phyloP scores from a whole-genome alignment of 2,329 filamentous ascomycete species.

The Hypoxylon sp. region DNA sequence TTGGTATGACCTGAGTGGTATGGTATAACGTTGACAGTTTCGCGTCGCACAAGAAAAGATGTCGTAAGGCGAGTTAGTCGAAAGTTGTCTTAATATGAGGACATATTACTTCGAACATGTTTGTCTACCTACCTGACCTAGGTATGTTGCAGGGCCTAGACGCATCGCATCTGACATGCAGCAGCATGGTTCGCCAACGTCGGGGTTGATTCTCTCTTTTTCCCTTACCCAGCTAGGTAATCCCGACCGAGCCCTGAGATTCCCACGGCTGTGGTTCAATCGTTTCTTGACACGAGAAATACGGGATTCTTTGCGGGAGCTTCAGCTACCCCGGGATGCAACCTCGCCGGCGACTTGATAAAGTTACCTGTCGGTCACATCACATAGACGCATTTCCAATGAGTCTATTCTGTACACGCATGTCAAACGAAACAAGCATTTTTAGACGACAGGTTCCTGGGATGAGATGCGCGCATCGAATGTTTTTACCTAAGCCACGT shows the following conservation, averaged over 20 bases:
- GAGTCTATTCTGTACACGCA: too few relatives aligned
- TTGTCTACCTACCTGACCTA: neutral
- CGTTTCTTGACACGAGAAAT: neutral
- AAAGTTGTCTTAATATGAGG: neutral
- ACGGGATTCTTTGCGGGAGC: neutral
- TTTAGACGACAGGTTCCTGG: neutral
- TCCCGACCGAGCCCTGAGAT: constrained; percentile 15
- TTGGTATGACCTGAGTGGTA: neutral
- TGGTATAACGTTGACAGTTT: neutral
- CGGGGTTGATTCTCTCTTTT: neutral
- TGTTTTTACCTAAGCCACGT: neutral
- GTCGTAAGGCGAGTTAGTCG: neutral
- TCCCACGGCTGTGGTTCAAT: constrained; percentile 12
- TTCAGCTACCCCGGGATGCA: constrained; percentile 4
- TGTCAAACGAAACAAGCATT: neutral
- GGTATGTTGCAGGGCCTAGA: neutral
- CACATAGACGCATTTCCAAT: neutral
- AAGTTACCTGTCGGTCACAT: neutral
- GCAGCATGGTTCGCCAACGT: neutral
- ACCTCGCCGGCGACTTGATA: constrained; percentile 3
- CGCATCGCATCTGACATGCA: neutral
- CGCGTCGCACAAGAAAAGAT: neutral
- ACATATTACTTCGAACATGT: neutral
- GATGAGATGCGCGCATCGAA: neutral
- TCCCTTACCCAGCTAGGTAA: constrained; percentile 5